These are phyloP conservation scores for Trichoderma harzianum DNA, from an alignment of 2,329 filamentous ascomycete genomes.

Conservation along the genomic window DNA sequence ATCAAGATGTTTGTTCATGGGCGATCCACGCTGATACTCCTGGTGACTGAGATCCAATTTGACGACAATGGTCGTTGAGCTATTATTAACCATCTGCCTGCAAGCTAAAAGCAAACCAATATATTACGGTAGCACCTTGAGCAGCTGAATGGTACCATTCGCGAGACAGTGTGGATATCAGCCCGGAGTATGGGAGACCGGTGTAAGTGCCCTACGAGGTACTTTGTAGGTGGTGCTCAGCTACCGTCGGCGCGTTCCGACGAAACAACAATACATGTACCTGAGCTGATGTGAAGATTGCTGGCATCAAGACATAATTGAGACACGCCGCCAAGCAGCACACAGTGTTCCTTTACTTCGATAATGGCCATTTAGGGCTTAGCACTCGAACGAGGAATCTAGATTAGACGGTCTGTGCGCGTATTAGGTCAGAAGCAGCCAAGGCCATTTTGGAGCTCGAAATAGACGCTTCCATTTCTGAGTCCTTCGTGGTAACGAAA, in stretches of 20 bases:
- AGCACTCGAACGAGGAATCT: neutral
- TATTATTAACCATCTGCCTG: neutral
- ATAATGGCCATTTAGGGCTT: neutral
- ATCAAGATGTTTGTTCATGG: neutral
- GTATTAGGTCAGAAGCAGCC: neutral
- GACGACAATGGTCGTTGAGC: neutral
- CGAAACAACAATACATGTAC: neutral
- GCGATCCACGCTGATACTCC: neutral
- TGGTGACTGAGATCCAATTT: neutral
- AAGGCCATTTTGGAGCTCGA: neutral
- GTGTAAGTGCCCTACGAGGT: neutral
- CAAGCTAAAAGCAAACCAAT: neutral
- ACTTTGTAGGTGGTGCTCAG: neutral
- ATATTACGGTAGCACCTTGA: neutral
- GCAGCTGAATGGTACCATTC: neutral
- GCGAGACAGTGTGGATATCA: neutral
- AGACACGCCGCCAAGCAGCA: neutral
- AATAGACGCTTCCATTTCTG: neutral
- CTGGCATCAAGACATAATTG: neutral
- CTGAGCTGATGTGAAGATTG: neutral
- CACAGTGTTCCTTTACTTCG: neutral
- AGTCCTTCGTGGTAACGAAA: neutral
- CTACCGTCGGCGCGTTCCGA: neutral
- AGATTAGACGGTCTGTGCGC: conserved; percentile 1
- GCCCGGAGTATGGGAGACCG: neutral